Evolutionary conservation across 148 eudicot species (phyloP).

Genomic region (Vaccinium vitisidaea): DNA sequence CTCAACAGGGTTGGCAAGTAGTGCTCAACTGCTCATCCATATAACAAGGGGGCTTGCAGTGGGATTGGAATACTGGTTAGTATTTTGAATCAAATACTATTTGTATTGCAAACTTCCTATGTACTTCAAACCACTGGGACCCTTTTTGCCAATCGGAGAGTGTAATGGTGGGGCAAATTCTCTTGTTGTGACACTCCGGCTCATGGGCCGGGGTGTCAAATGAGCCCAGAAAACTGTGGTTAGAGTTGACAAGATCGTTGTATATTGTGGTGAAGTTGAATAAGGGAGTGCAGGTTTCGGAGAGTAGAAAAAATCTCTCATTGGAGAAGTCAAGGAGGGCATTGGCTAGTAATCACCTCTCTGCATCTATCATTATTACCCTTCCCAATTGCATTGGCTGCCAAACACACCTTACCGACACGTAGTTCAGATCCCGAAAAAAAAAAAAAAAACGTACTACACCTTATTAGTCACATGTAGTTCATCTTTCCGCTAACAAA

Average conservation of each 20-base stretch:
- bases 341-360: conserved; percentile 69
- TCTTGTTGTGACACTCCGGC: conserved; percentile 78
- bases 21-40: conserved; percentile 61
- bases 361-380: conserved; percentile 79
- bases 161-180: conserved; percentile 52
- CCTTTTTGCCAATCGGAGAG: conserved; percentile 83
- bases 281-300: conserved; percentile 86
- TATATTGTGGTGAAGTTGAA: conserved; percentile 77
- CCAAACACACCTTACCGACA: neutral
- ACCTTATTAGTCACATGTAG: too few relatives aligned
- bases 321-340: conserved; percentile 80
- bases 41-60: conserved; percentile 66
- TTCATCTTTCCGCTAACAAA: too few relatives aligned
- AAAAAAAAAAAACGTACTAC: too few relatives aligned
- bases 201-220: conserved; percentile 53
- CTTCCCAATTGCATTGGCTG: conserved; percentile 78
- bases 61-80: conserved; percentile 46
- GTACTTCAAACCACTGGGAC: conserved; percentile 88
- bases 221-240: conserved; percentile 44
- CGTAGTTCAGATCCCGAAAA: too few relatives aligned
- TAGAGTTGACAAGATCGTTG: conserved; percentile 64
- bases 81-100: conserved; percentile 52
- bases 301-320: conserved; percentile 73
- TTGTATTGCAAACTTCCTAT: conserved; percentile 49
- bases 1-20: conserved; percentile 63